Evolutionary conservation across 2,329 filamentous ascomycete species (phyloP).

Genomic region (Aureobasidium sp.): DNA sequence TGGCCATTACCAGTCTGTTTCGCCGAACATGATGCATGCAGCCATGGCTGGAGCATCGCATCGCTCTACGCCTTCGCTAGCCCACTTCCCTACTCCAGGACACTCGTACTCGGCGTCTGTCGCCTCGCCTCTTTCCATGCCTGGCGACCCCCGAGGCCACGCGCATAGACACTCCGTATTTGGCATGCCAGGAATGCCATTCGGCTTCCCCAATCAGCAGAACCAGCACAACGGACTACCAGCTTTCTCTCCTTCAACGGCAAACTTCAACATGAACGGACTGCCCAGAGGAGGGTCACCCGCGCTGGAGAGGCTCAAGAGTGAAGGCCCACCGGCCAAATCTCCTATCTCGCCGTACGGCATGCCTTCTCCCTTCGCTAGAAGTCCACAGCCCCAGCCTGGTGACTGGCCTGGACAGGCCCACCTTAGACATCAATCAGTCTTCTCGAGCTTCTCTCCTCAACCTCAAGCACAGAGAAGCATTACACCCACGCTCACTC

Average conservation of each 20-base stretch:
- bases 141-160: constrained; percentile 45
- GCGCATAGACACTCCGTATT: constrained; percentile 65
- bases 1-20: constrained; percentile 69
- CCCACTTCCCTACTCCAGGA: constrained; percentile 41
- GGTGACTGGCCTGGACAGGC: constrained; percentile 12
- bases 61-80: constrained; percentile 38
- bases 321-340: constrained; percentile 28
- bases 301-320: constrained; percentile 26
- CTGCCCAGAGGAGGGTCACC: constrained; percentile 38
- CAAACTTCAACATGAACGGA: constrained; percentile 18
- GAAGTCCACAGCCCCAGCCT: constrained; percentile 5
- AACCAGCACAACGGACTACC: constrained; percentile 46
- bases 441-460: constrained; percentile 20
- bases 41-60: constrained; percentile 14
- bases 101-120: constrained; percentile 52
- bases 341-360: constrained; percentile 51
- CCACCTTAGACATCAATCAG: constrained; percentile 16
- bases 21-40: constrained; percentile 61
- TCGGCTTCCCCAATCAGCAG: constrained; percentile 56
- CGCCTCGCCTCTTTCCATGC: constrained; percentile 65
- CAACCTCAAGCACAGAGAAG: constrained; percentile 17
- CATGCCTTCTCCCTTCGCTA: constrained; percentile 6
- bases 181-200: constrained; percentile 47
- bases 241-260: constrained; percentile 32
- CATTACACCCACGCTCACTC: constrained; percentile 42